A percentile compares a stretch with the other conserved stretches of the same genome.
Conservation (phyloP, 805 yeast species). For the Candida mattraensis region DNA sequence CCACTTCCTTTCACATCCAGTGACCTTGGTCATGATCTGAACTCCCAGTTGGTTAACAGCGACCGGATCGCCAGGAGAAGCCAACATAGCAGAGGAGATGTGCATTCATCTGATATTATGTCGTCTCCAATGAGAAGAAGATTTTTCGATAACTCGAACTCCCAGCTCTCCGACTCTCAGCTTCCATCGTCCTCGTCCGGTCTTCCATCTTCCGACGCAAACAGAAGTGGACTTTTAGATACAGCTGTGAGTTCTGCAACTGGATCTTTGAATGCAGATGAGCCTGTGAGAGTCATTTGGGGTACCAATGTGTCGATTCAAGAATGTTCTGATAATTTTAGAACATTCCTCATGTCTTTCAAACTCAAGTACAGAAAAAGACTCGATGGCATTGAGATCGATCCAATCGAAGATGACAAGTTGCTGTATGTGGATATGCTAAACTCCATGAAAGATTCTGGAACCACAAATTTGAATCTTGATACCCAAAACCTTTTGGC, state of each 20-base stretch:
- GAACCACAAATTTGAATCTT: conserved; percentile 78
- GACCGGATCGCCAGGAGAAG: conserved; percentile 39
- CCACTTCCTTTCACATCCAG: conserved; percentile 52
- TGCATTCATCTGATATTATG: conserved; percentile 64
- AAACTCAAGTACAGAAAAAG: conserved; percentile 69
- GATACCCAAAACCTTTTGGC: conserved; percentile 81
- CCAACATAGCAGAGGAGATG: conserved; percentile 68
- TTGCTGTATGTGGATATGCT: conserved; percentile 72
- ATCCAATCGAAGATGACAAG: conserved; percentile 61
- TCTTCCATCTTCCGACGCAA: conserved; percentile 23
- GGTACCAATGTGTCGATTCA: conserved; percentile 95
- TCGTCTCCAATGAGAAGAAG: conserved; percentile 70
- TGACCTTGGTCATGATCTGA: conserved; percentile 38
- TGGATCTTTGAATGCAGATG: conserved; percentile 46
- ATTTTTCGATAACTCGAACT: conserved; percentile 47
- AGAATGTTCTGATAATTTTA: conserved; percentile 77
- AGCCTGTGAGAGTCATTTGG: conserved; percentile 92
- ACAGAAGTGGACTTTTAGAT: no score
- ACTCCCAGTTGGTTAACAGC: conserved; percentile 11
- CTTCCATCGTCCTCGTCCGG: conserved; percentile 25
- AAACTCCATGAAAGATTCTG: conserved; percentile 72
- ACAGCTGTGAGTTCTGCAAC: conserved; percentile 21
- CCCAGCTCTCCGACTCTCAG: conserved; percentile 25
- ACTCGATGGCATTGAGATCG: conserved; percentile 41
- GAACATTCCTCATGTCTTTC: conserved; percentile 82